Evolutionary conservation across 225 moss, liverwort and hornwort species (phyloP).

Genomic region (Ulota crispa): DNA sequence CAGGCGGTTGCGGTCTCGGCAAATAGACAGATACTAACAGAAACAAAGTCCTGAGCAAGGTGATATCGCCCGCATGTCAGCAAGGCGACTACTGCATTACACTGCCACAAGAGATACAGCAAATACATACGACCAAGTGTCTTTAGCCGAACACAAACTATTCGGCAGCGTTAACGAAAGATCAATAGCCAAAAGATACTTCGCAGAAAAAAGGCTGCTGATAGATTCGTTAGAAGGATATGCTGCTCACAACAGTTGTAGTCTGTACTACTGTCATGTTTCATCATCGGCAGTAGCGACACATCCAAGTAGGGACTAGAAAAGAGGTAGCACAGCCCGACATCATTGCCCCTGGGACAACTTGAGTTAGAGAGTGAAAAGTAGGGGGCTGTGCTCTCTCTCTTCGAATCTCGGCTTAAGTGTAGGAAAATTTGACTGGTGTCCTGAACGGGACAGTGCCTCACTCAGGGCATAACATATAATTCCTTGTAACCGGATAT

Average conservation of each 20-base stretch:
- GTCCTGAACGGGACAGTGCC: conserved; percentile 14
- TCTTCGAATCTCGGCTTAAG: conserved; percentile 71
- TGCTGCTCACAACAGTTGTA: background rate
- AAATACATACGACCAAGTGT: conserved; percentile 15
- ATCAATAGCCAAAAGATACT: background rate
- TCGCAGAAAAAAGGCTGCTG: background rate
- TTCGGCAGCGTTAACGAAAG: background rate
- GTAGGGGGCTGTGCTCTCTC: conserved; percentile 80
- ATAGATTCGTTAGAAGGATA: background rate
- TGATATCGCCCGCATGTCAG: background rate
- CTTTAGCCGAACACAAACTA: background rate
- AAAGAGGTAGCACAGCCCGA: conserved; percentile 80
- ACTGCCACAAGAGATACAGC: background rate
- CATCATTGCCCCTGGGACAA: conserved; percentile 28
- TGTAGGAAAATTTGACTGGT: conserved; percentile 22
- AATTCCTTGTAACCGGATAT: conserved; percentile 10
- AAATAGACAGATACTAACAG: background rate
- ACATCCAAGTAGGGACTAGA: conserved; percentile 71
- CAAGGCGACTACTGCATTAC: background rate
- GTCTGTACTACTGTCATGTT: conserved; percentile 11
- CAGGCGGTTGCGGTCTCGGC: background rate
- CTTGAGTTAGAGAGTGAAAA: conserved; percentile 18
- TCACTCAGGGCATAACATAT: conserved; percentile 5
- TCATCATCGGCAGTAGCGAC: conserved; percentile 20
- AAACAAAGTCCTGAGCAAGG: conserved; percentile 12